These are phyloP conservation scores for Hyaloscypha bicolor DNA, from an alignment of 495 filamentous ascomycete species.

Conservation along the genomic window DNA sequence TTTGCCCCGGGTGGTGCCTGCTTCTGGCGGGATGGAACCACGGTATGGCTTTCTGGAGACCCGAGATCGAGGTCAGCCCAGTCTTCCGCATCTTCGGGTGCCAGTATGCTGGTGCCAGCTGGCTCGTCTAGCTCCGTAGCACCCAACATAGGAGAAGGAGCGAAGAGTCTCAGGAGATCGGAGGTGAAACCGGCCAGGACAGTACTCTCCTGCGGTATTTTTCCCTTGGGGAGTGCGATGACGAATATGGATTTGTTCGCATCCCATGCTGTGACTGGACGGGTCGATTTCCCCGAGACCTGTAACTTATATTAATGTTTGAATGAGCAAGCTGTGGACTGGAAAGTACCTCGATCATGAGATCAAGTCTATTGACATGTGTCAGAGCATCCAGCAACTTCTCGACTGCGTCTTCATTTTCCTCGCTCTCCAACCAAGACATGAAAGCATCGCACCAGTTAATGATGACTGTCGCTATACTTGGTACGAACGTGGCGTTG, in stretches of 20 bases:
- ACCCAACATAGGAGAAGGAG: conserved; percentile 14
- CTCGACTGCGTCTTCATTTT: conserved; percentile 29
- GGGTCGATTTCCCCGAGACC: conserved; percentile 18
- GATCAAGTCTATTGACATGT: conserved; percentile 6
- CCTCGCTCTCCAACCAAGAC: conserved; percentile 21
- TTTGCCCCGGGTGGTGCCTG: too few species aligned
- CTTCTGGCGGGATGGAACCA: conserved; percentile 3
- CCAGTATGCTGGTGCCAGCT: neutral
- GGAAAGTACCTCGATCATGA: conserved; percentile 20
- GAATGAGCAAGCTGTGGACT: neutral
- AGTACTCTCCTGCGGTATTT: neutral
- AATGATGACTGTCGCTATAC: conserved; percentile 14
- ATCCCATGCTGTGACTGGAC: conserved; percentile 22
- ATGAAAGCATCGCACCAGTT: conserved; percentile 30
- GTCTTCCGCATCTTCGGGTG: conserved; percentile 16
- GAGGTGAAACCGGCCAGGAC: conserved; percentile 17
- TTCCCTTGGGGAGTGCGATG: conserved; percentile 15
- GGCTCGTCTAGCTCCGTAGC: neutral
- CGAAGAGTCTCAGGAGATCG: conserved; percentile 22
- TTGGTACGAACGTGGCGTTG: conserved; percentile 22
- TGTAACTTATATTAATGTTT: neutral
- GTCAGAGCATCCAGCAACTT: conserved; percentile 24
- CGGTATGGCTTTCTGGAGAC: conserved; percentile 7
- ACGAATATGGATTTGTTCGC: conserved; percentile 21
- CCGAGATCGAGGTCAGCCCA: conserved; percentile 24